Evolutionary conservation across 768 basidiomycete species (phyloP), one percentile per base, ranked within the genome.

Genomic region (Porpolomopsis calyptriformis): DNA sequence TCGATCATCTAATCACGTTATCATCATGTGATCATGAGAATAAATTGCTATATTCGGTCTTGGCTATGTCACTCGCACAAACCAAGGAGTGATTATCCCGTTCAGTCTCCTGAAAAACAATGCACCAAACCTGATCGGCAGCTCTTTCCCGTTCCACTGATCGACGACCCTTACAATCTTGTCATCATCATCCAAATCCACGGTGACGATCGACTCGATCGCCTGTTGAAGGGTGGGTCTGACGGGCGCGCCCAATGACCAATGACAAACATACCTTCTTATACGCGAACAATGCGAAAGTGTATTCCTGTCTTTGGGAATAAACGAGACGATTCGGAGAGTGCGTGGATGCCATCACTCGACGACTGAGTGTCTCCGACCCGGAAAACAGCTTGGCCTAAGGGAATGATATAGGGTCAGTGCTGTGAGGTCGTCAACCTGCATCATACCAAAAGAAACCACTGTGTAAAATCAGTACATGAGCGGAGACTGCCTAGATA

Each of bases 1-100:
- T 53, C 82, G 85, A 12, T 81, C 70, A 57, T 90, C 85, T 66
- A 89, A 72, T 52, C 85, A 66, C 14, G n/a, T n/a, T n/a, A n/a
- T n/a, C n/a, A n/a, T n/a, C n/a, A n/a, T n/a, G n/a, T n/a, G n/a
- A n/a, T n/a, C n/a, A n/a, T n/a, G n/a, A n/a, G n/a, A n/a, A n/a
- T n/a, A n/a, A n/a, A n/a, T n/a, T n/a, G n/a, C n/a, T n/a, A n/a
- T n/a, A n/a, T n/a, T n/a, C n/a, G n/a, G n/a, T n/a, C n/a, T n/a
- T n/a, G n/a, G n/a, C n/a, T n/a, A n/a, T n/a, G n/a, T n/a, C 10
- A 71, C 65, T 27, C 54, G 60, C 8, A 82, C 56, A 4, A 83
- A 49, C 74, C 76, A 80, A 16, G 77, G 72, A 0, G 64, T 55
- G 5, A 77, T 46, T 52, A 69, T 74, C 7, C 72, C 80, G 52